Evolutionary conservation across 805 yeast genomes (phyloP).

Genomic region (Metschnikowia matae): DNA sequence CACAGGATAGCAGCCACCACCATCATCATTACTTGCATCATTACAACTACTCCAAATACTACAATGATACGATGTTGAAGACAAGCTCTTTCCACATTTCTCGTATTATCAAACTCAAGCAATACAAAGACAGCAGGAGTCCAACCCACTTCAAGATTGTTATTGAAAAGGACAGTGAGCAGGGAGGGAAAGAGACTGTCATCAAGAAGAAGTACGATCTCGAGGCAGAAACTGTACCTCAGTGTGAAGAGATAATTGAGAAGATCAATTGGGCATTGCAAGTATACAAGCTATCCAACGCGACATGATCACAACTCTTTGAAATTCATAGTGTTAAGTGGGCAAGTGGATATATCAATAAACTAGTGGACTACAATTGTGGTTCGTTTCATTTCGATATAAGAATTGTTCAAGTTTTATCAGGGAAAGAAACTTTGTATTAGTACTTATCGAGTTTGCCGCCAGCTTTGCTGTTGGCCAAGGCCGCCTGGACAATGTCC

Average conservation of each 20-base stretch:
- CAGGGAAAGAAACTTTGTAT: background rate
- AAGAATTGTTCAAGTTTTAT: too few relatives aligned
- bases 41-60: constrained; percentile 37
- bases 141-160: constrained; percentile 80
- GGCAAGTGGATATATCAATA: too few relatives aligned
- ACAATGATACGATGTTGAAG: constrained; percentile 69
- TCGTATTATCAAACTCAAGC: constrained; percentile 71
- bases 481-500: background rate
- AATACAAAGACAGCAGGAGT: constrained; percentile 56
- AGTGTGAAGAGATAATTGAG: constrained; percentile 72
- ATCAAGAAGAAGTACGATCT: constrained; percentile 82
- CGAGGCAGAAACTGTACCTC: constrained; percentile 61
- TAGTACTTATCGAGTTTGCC: constrained; percentile 1
- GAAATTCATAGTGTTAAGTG: too few relatives aligned
- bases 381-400: too few relatives aligned
- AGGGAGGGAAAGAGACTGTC: constrained; percentile 45
- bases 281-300: constrained; percentile 42
- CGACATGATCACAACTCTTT: background rate
- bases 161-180: constrained; percentile 39
- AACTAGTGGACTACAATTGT: too few relatives aligned
- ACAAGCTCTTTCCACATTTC: constrained; percentile 84
- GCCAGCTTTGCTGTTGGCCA: background rate
- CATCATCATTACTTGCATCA: constrained; percentile 38
- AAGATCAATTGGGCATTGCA: constrained; percentile 57
- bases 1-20: constrained; percentile 17